These are phyloP conservation scores for Cercospora sp. DNA, from an alignment of 2,329 filamentous ascomycete species.

Conservation along the genomic window DNA sequence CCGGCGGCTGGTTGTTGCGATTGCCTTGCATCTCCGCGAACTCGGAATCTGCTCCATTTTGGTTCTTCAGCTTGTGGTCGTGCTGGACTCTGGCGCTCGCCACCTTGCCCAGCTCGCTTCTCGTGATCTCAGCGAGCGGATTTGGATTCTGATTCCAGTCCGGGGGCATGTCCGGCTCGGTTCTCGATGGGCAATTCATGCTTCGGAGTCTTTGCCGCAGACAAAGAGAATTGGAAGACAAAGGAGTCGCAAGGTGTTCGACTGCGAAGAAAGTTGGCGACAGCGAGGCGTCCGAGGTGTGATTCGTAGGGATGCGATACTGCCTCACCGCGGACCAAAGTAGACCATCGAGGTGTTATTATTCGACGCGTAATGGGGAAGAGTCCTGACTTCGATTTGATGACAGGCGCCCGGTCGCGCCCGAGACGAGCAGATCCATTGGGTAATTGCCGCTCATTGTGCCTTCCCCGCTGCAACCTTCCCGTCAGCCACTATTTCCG, in stretches of 20 bases:
- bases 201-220: constrained; percentile 6
- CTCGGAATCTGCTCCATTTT: constrained; percentile 33
- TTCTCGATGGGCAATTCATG: constrained; percentile 69
- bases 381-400: constrained; percentile 8
- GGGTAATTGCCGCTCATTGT: constrained; percentile 7
- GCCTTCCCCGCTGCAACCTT: constrained; percentile 7
- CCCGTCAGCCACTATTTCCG: background rate
- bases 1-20: constrained; percentile 17
- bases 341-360: constrained; percentile 7
- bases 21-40: constrained; percentile 21
- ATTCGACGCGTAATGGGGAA: background rate
- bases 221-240: background rate
- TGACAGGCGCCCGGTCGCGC: constrained; percentile 11
- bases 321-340: constrained; percentile 4
- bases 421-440: constrained; percentile 2
- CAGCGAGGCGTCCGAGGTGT: background rate
- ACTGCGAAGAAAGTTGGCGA: background rate
- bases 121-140: constrained; percentile 58
- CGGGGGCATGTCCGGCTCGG: constrained; percentile 54
- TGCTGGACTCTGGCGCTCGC: constrained; percentile 58
- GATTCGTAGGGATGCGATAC: background rate
- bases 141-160: constrained; percentile 65
- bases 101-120: constrained; percentile 62
- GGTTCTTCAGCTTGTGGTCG: constrained; percentile 43
- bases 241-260: background rate